Evolutionary conservation across 1,139 yeast species (phyloP), one percentile per base, ranked within the genome.

Genomic region (Candida gigantensis): DNA sequence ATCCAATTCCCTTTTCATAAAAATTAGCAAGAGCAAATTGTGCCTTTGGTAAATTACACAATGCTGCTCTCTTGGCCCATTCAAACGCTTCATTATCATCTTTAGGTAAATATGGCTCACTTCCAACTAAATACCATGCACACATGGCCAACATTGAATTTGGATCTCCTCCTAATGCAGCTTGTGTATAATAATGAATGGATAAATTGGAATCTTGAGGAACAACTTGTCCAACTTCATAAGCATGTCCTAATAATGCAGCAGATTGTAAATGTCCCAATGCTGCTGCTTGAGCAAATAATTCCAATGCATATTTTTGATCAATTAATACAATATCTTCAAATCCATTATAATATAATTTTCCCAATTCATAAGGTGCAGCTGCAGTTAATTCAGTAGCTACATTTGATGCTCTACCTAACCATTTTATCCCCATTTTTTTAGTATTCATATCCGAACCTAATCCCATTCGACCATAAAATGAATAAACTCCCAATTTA

Each of bases 91-190:
- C 96, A 40, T 68, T 74, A 44, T 84, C 88, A 57, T 90, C 94
- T 45, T 79, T 78, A 11, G 82, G 84, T 47, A 92, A 72, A 42
- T 81, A 80, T 13, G 92, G 90, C 28, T 85, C 92, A 28, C 87
- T 83, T 1, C 98, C 98, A 23, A 88, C 84, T 58, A 90, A 71
- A 58, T 89, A 92, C 97, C 97, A 92, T 2, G 97, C 97, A 60
- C 97, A 89, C 72, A 92, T 73, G 3, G 96, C 90, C 52, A 90
- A 70, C 96, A 90, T 92, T 11, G 96, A 84, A 36, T 77, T 81
- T 2, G 95, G 78, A 58, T 92, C 95, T 5, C 96, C 96, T 2
- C 84, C 84, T 31, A 83, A 61, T 0, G 97, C 96, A 0, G 96
- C 96, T 49, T 85, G 82, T 0, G 96, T 89, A 58, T 88, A 92